A percentile compares a stretch with the other conserved stretches of the same genome.
phyloP scores from a whole-genome alignment of 176 grass and related monocot species.

The Avena insularis region DNA sequence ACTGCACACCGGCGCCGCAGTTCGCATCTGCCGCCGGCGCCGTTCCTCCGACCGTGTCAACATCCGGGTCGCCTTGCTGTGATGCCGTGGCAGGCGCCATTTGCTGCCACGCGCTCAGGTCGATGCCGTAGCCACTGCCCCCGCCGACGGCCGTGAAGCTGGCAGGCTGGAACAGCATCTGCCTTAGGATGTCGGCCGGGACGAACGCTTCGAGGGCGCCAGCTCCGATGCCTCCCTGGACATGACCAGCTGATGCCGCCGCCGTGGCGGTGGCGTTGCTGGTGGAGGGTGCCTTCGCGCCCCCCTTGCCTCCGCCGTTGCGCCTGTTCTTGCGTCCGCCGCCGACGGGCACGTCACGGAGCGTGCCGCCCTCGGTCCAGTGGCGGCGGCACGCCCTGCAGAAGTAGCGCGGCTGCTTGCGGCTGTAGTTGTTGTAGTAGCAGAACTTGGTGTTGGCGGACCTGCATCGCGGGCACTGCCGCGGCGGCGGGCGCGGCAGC shows the following conservation, averaged over 20 bases:
- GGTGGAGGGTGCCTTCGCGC: constrained; percentile 1
- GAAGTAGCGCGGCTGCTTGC: constrained; percentile 77
- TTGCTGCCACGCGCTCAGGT: constrained; percentile 58
- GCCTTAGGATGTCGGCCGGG: constrained; percentile 58
- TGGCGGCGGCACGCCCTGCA: constrained; percentile 85
- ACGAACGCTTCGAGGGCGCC: constrained; percentile 45
- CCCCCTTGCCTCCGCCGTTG: constrained; percentile 16
- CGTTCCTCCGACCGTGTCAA: constrained; percentile 21
- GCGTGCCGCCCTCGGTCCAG: constrained; percentile 92
- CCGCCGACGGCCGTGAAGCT: constrained; percentile 10
- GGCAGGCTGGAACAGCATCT: constrained; percentile 50
- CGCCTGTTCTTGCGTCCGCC: constrained; percentile 92
- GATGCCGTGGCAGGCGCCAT: constrained; percentile 8
- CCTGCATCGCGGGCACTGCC: constrained; percentile 78
- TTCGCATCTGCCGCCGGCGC: constrained; percentile 25
- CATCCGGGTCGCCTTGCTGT: constrained; percentile 9
- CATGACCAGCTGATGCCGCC: not conserved
- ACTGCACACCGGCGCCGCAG: constrained; percentile 45
- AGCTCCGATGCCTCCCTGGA: not conserved
- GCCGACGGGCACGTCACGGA: constrained; percentile 93
- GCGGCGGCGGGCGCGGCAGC: constrained; percentile 60
- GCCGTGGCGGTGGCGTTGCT: not conserved
- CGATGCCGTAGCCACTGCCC: constrained; percentile 47
- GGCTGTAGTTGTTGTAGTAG: constrained; percentile 99
- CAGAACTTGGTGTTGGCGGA: constrained; percentile 96